Evolutionary conservation across 495 filamentous ascomycete species (phyloP).

Genomic region (Jackrogersella multiformis): DNA sequence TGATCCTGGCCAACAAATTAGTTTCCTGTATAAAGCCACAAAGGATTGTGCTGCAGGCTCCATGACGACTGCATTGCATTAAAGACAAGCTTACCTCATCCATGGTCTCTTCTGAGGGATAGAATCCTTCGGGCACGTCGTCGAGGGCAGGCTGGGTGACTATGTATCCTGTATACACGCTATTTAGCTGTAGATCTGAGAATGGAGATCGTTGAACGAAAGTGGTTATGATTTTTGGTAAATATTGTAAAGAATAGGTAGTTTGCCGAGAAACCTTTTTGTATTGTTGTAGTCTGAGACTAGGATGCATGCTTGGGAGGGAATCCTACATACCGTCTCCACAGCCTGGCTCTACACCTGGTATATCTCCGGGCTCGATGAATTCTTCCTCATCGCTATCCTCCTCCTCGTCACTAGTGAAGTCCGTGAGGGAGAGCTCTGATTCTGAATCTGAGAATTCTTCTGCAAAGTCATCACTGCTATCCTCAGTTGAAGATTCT

Average conservation of each 20-base stretch:
- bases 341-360: conserved; percentile 79
- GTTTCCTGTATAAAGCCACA: conserved; percentile 43
- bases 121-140: conserved; percentile 84
- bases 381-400: conserved; percentile 54
- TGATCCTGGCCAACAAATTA: conserved; percentile 63
- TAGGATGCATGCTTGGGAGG: conserved; percentile 17
- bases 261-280: not conserved
- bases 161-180: conserved; percentile 55
- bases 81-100: conserved; percentile 48
- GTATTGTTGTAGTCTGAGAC: conserved; percentile 8
- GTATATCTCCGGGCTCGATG: conserved; percentile 78
- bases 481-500: conserved; percentile 52
- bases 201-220: not conserved
- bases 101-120: conserved; percentile 61
- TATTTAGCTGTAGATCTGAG: conserved; percentile 24
- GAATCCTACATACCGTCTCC: conserved; percentile 62
- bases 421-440: conserved; percentile 55
- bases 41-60: not conserved
- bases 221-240: not conserved
- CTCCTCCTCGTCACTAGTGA: conserved; percentile 57
- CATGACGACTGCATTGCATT: not conserved
- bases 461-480: conserved; percentile 55
- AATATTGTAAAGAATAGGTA: not conserved
- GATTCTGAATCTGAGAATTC: conserved; percentile 68
- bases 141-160: conserved; percentile 90